Evolutionary conservation across 2,329 filamentous ascomycete species (phyloP), one percentile per base, ranked within the genome.

Genomic region (Endothia cerciana): DNA sequence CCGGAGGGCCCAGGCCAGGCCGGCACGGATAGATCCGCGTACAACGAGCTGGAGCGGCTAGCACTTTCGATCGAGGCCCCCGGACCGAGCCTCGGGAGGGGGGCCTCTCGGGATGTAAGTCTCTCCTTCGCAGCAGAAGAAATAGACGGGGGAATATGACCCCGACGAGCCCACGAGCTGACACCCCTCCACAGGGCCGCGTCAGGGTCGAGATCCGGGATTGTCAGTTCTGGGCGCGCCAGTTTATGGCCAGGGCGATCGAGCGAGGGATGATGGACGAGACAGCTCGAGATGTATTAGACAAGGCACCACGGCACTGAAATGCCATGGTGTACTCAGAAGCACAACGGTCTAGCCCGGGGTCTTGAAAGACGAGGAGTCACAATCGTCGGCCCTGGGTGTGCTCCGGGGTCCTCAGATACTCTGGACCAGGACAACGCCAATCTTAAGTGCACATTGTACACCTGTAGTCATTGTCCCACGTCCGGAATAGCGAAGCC

Each of bases 191-290:
- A 36, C 33, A 36, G 63, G 63, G 63, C 19, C 58, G 63, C 11
- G 40, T 56, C 22, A 53, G 40, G 33, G 49, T 61, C 5, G 63
- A 65, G n/a, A 65, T 65, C 10, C 58, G 58, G 10, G 63, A 65
- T 38, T 65, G 63, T 5, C 63, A 65, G 25, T 61, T 47, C 56
- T 61, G 63, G 63, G 58, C 60, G 36, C 57, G 58, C n/a, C 38
- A 61, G 36, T 33, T 65, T 40, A 38, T 65, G 6, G 43, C 45
- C 33, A 40, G 30, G 28, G 61, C 61, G 57, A 57, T 65, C 40
- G n/a, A 65, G 40, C 19, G 53, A 10, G 38, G 36, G n/a, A 57
- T 65, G 17, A 5, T 65, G 13, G 45, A 41, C 15, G n/a, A 30
- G n/a, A 57, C 36, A 5, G 58, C 63, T 38, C 63, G 13, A 15